Evolutionary conservation across 306 rosid genomes (phyloP).

Genomic region (Ormosia emarginata): DNA sequence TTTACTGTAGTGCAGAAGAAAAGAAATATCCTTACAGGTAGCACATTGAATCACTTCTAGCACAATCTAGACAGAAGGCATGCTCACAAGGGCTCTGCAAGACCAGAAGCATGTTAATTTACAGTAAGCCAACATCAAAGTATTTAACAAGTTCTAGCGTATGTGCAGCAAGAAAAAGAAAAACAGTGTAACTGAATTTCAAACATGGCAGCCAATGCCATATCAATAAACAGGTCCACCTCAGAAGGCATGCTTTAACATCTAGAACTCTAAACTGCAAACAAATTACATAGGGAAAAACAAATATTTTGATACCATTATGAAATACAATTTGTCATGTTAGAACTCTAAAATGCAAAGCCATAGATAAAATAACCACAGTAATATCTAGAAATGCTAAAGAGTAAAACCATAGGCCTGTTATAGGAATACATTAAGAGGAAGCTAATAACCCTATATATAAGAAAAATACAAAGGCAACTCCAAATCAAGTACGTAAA

Average conservation of each 20-base stretch:
- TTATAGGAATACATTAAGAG: neutral
- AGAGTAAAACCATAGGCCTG: neutral
- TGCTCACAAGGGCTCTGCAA: constrained; percentile 99
- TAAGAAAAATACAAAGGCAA: neutral
- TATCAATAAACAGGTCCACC: constrained; percentile 1
- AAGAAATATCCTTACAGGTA: constrained; percentile 74
- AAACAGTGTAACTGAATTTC: neutral
- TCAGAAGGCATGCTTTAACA: neutral
- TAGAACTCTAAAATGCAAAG: neutral
- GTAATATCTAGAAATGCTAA: neutral
- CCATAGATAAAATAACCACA: neutral
- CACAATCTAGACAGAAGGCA: constrained; percentile 95
- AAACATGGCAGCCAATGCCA: neutral
- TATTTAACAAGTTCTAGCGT: constrained; percentile 10
- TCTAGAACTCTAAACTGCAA: neutral
- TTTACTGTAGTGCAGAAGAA: constrained; percentile 13
- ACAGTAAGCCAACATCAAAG: constrained; percentile 1
- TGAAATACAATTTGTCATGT: neutral
- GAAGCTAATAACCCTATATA: neutral
- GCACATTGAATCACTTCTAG: constrained; percentile 91
- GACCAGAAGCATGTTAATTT: constrained; percentile 22
- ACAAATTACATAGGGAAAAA: neutral
- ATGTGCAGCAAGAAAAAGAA: neutral
- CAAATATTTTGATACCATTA: neutral
- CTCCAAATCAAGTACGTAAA: neutral